These are phyloP conservation scores for Phialophora macrospora DNA, from an alignment of 2,329 filamentous ascomycete species.

Conservation along the genomic window DNA sequence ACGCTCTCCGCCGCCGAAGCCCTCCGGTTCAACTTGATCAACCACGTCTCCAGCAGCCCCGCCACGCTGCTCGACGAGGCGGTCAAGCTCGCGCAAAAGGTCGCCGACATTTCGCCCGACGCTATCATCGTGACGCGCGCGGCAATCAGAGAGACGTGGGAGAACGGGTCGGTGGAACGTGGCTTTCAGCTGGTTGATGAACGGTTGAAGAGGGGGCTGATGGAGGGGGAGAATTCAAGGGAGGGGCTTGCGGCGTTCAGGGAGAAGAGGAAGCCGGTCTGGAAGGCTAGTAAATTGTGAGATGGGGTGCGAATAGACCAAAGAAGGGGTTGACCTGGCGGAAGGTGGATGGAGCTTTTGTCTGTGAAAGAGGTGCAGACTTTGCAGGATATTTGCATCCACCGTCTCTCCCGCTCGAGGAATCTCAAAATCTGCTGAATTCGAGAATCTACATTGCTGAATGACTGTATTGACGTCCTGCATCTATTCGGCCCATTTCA, in stretches of 20 bases:
- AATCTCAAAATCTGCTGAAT: neutral
- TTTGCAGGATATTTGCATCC: neutral
- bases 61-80: conserved; percentile 40
- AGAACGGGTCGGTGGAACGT: conserved; percentile 67
- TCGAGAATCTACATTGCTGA: neutral
- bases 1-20: conserved; percentile 65
- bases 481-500: neutral
- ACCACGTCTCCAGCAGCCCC: conserved; percentile 31
- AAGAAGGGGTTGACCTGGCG: neutral
- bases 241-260: conserved; percentile 77
- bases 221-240: conserved; percentile 66
- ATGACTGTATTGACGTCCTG: neutral
- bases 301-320: neutral
- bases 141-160: conserved; percentile 74
- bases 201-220: conserved; percentile 30
- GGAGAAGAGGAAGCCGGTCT: conserved; percentile 72
- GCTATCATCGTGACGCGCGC: conserved; percentile 74
- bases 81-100: conserved; percentile 58
- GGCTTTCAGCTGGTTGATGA: conserved; percentile 57
- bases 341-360: neutral
- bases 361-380: neutral
- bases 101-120: conserved; percentile 74
- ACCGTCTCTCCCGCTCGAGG: neutral
- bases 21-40: conserved; percentile 71
- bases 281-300: conserved; percentile 60